Evolutionary conservation across 2,329 filamentous ascomycete genomes (phyloP).

Genomic region (Exophiala sp.): DNA sequence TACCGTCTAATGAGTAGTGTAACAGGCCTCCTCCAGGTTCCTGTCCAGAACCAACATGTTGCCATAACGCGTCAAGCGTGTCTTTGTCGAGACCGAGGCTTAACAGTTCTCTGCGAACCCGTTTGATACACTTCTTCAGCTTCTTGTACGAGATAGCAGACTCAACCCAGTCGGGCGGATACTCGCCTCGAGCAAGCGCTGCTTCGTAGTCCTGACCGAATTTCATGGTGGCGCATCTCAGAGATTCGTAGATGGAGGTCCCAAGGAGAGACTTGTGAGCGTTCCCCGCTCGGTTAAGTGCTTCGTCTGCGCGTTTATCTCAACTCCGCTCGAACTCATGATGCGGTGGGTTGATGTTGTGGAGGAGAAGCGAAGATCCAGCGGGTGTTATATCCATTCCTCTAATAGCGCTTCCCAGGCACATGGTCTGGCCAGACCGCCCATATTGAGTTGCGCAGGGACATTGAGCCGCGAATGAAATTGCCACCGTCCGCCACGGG

Average conservation of each 20-base stretch:
- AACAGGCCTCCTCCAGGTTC: conserved; percentile 33
- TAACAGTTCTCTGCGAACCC: conserved; percentile 64
- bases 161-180: conserved; percentile 64
- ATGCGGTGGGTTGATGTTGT: not conserved
- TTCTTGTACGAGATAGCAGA: conserved; percentile 76
- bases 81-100: conserved; percentile 65
- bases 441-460: not conserved
- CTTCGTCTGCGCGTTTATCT: not conserved
- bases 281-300: not conserved
- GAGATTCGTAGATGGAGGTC: not conserved
- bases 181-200: conserved; percentile 63
- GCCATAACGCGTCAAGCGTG: conserved; percentile 61
- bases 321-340: not conserved
- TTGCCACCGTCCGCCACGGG: conserved; percentile 7
- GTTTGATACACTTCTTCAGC: conserved; percentile 84
- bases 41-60: conserved; percentile 39
- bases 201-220: conserved; percentile 74
- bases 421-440: not conserved
- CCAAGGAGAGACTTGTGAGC: not conserved
- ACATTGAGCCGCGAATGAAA: conserved; percentile 1
- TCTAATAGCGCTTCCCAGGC: not conserved
- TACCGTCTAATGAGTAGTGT: conserved; percentile 51
- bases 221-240: conserved; percentile 57
- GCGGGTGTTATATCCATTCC: conserved; percentile 2
- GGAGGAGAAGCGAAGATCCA: not conserved